phyloP scores from a whole-genome alignment of 208 protist species.

The Leishmania tarentolae region DNA sequence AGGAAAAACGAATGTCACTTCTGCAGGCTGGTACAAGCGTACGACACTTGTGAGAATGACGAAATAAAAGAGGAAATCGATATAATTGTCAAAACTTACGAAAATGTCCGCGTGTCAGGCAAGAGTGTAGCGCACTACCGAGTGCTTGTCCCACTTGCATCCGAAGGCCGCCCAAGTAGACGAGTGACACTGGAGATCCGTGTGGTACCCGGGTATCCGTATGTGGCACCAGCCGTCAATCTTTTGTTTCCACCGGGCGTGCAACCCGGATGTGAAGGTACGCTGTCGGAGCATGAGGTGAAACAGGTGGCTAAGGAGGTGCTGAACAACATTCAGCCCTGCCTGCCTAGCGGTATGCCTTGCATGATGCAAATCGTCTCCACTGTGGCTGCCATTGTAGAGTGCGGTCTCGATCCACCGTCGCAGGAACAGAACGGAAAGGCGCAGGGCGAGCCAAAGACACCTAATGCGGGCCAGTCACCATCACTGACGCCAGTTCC shows the following conservation, averaged over 20 bases:
- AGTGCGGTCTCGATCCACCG: conserved; percentile 23
- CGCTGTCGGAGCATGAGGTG: conserved; percentile 45
- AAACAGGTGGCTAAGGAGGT: conserved; percentile 54
- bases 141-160: conserved; percentile 51
- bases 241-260: conserved; percentile 43
- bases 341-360: conserved; percentile 47
- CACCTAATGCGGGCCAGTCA: conserved; percentile 18
- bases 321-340: conserved; percentile 57
- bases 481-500: conserved; percentile 58
- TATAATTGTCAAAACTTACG: conserved; percentile 62
- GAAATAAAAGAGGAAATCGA: conserved; percentile 75
- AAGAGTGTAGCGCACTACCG: conserved; percentile 47
- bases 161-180: conserved; percentile 35
- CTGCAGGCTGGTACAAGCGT: conserved; percentile 50
- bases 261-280: conserved; percentile 24
- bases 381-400: conserved; percentile 50
- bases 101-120: conserved; percentile 51
- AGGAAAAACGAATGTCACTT: conserved; percentile 31
- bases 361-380: conserved; percentile 80
- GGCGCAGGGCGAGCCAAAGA: conserved; percentile 1
- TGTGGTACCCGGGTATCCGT: conserved; percentile 72
- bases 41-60: conserved; percentile 49
- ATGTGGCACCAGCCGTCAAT: conserved; percentile 52
- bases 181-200: conserved; percentile 56
- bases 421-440: conserved; percentile 13